phyloP scores from a whole-genome alignment of 1,284 basidiomycete species.

The Ceratobasidium sp. region DNA sequence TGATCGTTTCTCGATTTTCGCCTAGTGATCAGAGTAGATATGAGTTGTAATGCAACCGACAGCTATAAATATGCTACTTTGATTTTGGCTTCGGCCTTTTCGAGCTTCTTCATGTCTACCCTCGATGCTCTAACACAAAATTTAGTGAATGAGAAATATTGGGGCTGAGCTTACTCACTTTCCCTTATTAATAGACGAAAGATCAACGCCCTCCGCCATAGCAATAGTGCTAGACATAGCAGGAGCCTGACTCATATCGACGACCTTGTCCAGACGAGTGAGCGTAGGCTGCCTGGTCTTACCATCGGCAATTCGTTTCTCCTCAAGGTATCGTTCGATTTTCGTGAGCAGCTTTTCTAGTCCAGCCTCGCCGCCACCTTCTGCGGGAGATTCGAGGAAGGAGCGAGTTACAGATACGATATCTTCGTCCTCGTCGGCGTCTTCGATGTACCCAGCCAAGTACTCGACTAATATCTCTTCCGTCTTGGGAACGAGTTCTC shows the following conservation, averaged over 20 bases:
- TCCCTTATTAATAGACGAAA: slow-evolving; percentile 93
- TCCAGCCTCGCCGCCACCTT: slow-evolving; percentile 60
- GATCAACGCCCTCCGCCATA: slow-evolving; percentile 85
- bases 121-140: slow-evolving; percentile 74
- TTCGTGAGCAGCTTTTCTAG: slow-evolving; percentile 71
- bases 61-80: slow-evolving; percentile 57
- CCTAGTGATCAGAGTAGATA: slow-evolving; percentile 54
- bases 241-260: slow-evolving; percentile 90
- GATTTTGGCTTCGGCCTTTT: slow-evolving; percentile 98
- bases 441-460: slow-evolving; percentile 90
- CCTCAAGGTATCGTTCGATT: slow-evolving; percentile 68
- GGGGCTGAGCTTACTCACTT: slow-evolving; percentile 67
- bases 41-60: not conserved
- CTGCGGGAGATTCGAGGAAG: slow-evolving; percentile 74
- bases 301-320: slow-evolving; percentile 67
- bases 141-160: not conserved
- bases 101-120: slow-evolving; percentile 97
- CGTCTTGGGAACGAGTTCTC: slow-evolving; percentile 74
- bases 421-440: slow-evolving; percentile 91
- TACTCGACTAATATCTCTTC: slow-evolving; percentile 95
- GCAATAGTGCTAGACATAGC: slow-evolving; percentile 86
- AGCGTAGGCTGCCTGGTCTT: slow-evolving; percentile 60
- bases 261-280: slow-evolving; percentile 80
- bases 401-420: slow-evolving; percentile 79
- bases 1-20: slow-evolving; percentile 96